A percentile compares a stretch with the other conserved stretches of the same genome.
Evolutionary conservation across 306 rosid species (phyloP).

Genomic region (Acacia acuminata): DNA sequence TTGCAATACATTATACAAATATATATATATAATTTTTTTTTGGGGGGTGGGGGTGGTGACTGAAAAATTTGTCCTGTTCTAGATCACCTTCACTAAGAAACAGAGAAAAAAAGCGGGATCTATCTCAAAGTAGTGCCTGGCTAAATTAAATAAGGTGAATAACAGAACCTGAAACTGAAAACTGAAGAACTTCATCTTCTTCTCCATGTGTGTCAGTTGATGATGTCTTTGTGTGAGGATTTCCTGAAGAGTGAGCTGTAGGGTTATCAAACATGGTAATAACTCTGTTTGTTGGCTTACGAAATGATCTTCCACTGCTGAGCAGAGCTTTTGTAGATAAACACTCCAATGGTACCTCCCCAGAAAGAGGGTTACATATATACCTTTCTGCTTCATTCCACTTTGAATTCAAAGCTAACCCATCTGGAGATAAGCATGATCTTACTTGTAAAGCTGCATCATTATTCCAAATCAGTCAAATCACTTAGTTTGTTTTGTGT

Average conservation of each 20-base stretch:
- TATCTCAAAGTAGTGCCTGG: neutral
- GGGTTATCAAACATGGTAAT: constrained; percentile 73
- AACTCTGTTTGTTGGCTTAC: constrained; percentile 50
- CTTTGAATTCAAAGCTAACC: constrained; percentile 88
- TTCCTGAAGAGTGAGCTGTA: constrained; percentile 56
- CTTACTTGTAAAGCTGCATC: constrained; percentile 85
- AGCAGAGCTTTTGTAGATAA: constrained; percentile 80
- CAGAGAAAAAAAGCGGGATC: neutral
- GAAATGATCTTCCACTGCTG: constrained; percentile 74
- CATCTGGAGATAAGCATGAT: constrained; percentile 74
- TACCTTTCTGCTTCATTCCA: constrained; percentile 98
- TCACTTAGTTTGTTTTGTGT: neutral
- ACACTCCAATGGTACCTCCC: constrained; percentile 93
- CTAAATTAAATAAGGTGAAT: neutral
- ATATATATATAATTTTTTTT: neutral
- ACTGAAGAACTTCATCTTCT: constrained; percentile 47
- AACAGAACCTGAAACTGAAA: constrained; percentile 66
- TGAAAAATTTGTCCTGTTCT: neutral
- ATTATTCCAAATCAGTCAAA: neutral
- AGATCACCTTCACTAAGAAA: neutral
- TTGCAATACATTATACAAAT: neutral
- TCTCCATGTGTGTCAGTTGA: constrained; percentile 47
- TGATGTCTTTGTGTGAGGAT: constrained; percentile 48
- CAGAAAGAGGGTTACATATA: constrained; percentile 91
- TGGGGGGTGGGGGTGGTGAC: neutral